These are phyloP conservation scores for Rhizopogon sp. DNA, from an alignment of 768 basidiomycete genomes.

Conservation along the genomic window DNA sequence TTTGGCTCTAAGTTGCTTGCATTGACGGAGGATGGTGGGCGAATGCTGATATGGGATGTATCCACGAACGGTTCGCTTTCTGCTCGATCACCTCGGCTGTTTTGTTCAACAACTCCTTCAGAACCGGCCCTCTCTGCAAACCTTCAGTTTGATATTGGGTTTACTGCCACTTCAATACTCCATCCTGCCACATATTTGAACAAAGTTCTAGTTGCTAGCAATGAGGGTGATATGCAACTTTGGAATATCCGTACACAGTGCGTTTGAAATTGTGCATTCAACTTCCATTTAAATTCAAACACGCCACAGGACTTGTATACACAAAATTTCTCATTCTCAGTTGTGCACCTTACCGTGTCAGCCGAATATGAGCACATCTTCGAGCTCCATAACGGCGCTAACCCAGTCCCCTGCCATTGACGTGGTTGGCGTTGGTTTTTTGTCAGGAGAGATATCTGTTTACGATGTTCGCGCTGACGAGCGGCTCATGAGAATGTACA, in stretches of 20 bases:
- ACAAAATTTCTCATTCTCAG: slow-evolving; percentile 60
- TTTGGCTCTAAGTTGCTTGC: slow-evolving; percentile 82
- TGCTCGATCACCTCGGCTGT: not conserved
- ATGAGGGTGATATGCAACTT: slow-evolving; percentile 79
- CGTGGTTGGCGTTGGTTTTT: slow-evolving; percentile 89
- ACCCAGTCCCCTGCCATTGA: slow-evolving; percentile 95
- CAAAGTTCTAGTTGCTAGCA: slow-evolving; percentile 84
- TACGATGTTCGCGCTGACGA: slow-evolving; percentile 92
- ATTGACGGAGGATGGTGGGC: slow-evolving; percentile 70
- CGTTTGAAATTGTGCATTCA: slow-evolving; percentile 18
- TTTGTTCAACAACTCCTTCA: slow-evolving; percentile 6
- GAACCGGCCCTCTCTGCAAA: slow-evolving; percentile 36
- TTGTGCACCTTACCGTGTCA: slow-evolving; percentile 39
- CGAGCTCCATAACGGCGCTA: slow-evolving; percentile 64
- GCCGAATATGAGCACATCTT: slow-evolving; percentile 21
- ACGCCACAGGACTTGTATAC: slow-evolving; percentile 65
- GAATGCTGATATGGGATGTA: slow-evolving; percentile 76
- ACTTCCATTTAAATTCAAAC: not conserved
- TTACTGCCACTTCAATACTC: slow-evolving; percentile 79
- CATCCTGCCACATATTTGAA: slow-evolving; percentile 98
- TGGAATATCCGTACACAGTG: slow-evolving; percentile 90
- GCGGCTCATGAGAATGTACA: slow-evolving; percentile 79
- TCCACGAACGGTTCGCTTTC: slow-evolving; percentile 49
- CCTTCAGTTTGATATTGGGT: slow-evolving; percentile 76
- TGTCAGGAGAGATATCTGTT: slow-evolving; percentile 81